Percentiles rank a stretch among this genome's conserved stretches.
Evolutionary conservation across 2,329 filamentous ascomycete species (phyloP).

Genomic region (Fusarium sp.): DNA sequence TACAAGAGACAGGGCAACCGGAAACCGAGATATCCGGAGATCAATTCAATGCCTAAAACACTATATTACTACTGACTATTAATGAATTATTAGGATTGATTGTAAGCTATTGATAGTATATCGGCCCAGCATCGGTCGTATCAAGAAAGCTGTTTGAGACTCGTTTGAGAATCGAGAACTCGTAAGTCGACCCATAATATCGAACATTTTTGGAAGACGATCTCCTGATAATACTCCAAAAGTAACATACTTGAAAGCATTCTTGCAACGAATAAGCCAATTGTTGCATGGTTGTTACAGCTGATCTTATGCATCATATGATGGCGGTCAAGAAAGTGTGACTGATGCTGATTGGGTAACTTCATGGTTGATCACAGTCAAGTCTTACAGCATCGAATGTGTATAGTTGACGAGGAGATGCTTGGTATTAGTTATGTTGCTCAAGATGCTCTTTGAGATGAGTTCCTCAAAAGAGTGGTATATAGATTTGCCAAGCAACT

Average conservation of each 20-base stretch:
- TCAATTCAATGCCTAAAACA: not conserved
- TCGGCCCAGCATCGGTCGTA: not conserved
- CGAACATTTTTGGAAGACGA: not conserved
- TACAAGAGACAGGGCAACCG: not conserved
- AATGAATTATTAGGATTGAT: not conserved
- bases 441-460: not conserved
- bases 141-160: not conserved
- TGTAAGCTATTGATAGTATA: not conserved
- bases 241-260: not conserved
- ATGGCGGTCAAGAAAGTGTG: slow-evolving; percentile 5
- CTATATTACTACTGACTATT: not conserved
- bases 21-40: not conserved
- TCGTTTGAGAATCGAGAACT: not conserved
- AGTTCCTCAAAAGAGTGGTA: not conserved
- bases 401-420: not conserved
- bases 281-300: not conserved
- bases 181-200: slow-evolving; percentile 2
- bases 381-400: not conserved
- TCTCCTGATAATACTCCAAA: not conserved
- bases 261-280: not conserved
- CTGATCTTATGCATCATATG: slow-evolving; percentile 2
- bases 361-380: not conserved
- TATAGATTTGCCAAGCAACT: slow-evolving; percentile 4
- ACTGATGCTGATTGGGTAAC: slow-evolving; percentile 1
- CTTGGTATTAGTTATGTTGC: not conserved